Evolutionary conservation across 805 yeast genomes (phyloP).

Genomic region (Candida sonorensis): DNA sequence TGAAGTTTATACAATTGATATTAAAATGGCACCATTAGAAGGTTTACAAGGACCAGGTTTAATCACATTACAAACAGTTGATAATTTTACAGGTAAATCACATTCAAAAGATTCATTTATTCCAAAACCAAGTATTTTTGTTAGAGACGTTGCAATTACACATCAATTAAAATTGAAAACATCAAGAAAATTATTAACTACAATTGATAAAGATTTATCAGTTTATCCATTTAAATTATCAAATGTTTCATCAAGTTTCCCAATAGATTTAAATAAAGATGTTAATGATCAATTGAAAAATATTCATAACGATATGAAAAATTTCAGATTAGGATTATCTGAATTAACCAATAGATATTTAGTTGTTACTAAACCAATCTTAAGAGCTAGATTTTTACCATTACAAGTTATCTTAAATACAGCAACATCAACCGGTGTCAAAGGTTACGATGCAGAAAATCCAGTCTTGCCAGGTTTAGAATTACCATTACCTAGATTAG

Average conservation of each 20-base stretch:
- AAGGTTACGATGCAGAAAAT: slow-evolving; percentile 60
- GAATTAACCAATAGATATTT: slow-evolving; percentile 79
- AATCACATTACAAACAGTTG: slow-evolving; percentile 60
- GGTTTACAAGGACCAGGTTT: slow-evolving; percentile 53
- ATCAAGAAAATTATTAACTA: slow-evolving; percentile 62
- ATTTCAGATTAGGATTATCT: slow-evolving; percentile 65
- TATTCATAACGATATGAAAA: slow-evolving; percentile 49
- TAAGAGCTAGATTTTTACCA: slow-evolving; percentile 67
- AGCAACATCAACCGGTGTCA: slow-evolving; percentile 59
- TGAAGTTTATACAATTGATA: slow-evolving; percentile 81
- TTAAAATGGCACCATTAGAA: slow-evolving; percentile 63
- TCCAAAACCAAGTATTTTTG: slow-evolving; percentile 63
- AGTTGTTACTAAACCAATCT: slow-evolving; percentile 67
- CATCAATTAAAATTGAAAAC: slow-evolving; percentile 72
- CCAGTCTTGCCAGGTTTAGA: slow-evolving; percentile 67
- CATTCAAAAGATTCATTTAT: slow-evolving; percentile 44
- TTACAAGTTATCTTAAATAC: slow-evolving; percentile 55
- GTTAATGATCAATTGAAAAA: slow-evolving; percentile 34
- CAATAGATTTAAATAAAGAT: slow-evolving; percentile 38
- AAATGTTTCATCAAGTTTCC: slow-evolving; percentile 59
- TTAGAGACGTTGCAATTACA: slow-evolving; percentile 80
- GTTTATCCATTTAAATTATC: slow-evolving; percentile 90
- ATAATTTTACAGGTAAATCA: slow-evolving; percentile 56
- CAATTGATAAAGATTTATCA: slow-evolving; percentile 66
- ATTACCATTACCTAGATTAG: slow-evolving; percentile 67